Base-by-base conservation (phyloP, 2,329 filamentous ascomycete species). In the Ustilaginoidea virens region DNA sequence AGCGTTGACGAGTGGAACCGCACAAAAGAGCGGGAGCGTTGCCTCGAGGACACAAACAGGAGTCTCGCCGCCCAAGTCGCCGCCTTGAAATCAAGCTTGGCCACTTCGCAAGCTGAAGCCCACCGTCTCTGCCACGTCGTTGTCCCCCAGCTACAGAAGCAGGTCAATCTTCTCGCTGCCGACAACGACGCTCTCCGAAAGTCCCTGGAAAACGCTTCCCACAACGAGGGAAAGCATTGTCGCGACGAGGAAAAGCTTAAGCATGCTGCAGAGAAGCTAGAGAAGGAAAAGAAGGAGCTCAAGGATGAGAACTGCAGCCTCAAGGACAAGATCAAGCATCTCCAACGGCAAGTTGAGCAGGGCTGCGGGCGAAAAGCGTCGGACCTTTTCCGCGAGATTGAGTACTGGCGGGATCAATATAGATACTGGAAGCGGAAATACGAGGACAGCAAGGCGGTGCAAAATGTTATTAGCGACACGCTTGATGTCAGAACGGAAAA, bases 141-240 rank as follows among this genome's bases (percentile, higher is more conserved):
- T 33, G 38, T 56, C 5, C 51, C 51, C 1, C 40, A 53, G 23
- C 48, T 61, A 2, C 46, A 55, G 33, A 43, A 41, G n/a, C 48
- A 56, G 33, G 45, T 58, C 30, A 42, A 40, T 19, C 36, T 43
- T 7, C 49, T 63, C 4, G 36, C 41, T 3, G 46, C 46, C 11
- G 55, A 61, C 18, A 61, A 61, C 36, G 42, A 47, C 11, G 43
- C 47, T 6, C 47, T 63, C 5, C 51, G 56, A 9, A 48, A 46
- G n/a, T 46, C 49, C 5, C 35, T 52, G 21, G 53, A 58, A 17
- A 47, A 40, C 17, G 39, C 41, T 2, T 40, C 47, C n/a, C 47
- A 47, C 13, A 35, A 41, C 29, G 43, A 49, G 2, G 38, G 40
- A 27, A 48, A 43, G 20, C 44, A 49, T 25, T 41, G 47, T 16